phyloP scores from a whole-genome alignment of 2,329 filamentous ascomycete genomes.

The Venturia asperata region DNA sequence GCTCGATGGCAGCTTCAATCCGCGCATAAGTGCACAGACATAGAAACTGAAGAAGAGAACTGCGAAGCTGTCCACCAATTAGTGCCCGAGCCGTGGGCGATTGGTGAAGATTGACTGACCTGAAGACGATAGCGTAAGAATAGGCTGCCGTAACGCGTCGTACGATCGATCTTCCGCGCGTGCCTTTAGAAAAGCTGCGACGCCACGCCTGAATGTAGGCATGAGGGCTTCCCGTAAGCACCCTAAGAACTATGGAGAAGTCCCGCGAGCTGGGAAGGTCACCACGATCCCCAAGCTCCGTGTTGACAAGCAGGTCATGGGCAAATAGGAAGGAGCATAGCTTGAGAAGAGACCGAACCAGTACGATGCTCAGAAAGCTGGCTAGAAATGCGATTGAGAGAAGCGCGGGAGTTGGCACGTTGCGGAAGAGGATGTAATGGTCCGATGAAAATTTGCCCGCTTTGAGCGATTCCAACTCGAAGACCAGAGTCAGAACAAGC shows the following conservation, averaged over 20 bases:
- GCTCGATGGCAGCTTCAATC: background rate
- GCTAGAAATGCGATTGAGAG: background rate
- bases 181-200: background rate
- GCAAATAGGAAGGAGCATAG: constrained; percentile 1
- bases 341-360: background rate
- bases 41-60: background rate
- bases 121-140: background rate
- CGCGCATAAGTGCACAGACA: background rate
- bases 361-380: constrained; percentile 2
- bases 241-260: background rate
- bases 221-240: background rate
- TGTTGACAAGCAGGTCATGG: background rate
- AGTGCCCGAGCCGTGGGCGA: background rate
- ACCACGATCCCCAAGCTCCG: background rate
- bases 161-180: background rate
- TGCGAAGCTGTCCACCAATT: background rate
- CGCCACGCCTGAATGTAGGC: background rate
- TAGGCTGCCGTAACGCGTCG: background rate
- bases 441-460: background rate
- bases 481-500: background rate
- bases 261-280: background rate
- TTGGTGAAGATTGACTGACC: background rate
- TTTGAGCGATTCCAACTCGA: background rate
- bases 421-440: constrained; percentile 2
- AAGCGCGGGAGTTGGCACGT: background rate